Base-by-base conservation (phyloP, 768 basidiomycete species). In the Podaxis mareebaensis region DNA sequence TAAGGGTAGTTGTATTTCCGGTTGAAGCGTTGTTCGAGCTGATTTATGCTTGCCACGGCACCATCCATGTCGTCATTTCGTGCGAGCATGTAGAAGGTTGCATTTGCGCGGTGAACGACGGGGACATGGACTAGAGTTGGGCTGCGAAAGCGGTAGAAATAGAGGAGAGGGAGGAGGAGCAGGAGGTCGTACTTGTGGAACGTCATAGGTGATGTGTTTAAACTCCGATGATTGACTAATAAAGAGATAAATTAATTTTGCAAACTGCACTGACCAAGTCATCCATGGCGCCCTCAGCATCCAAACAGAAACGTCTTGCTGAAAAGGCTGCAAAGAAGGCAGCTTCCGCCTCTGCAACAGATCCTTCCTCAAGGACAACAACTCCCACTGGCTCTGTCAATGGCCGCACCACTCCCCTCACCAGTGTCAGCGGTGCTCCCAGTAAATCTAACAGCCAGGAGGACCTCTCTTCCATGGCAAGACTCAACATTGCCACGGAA, bases 271-370 rank as follows among this genome's bases (percentile, higher is more conserved):
- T 33, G 22, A 57, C 67, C 69, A 65, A 49, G 36, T 44, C 22
- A 77, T 33, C 65, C 67, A 91, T 90, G 90, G 70, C 92, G 0
- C 91, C 91, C 52, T 93, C 92, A 58, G 83, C 89, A 26, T 91
- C 92, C 53, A 93, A 93, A 74, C 93, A 95, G 76, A 98, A 98
- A 76, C 88, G 96, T 53, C 85, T 97, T 62, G 95, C 93, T 65
- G 96, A 96, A 76, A 97, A 97, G 77, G 95, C 89, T 20, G 92
- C 91, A 64, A 92, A 92, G 74, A 82, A 86, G 60, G 82, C 89
- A 10, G 54, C 42, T 28, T 26, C 33, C 15, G 54, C 42, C 15
- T 57, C 60, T 22, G 33, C 39, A 22, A 58, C 64, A 17, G 26
- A 48, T 20, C 42, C 53, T 12, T 51, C 52, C 40, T 51, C 54